Percentiles rank a stretch among this genome's conserved stretches.
Evolutionary conservation across 148 eudicot species (phyloP).

Genomic region (Polygonum aviculare): DNA sequence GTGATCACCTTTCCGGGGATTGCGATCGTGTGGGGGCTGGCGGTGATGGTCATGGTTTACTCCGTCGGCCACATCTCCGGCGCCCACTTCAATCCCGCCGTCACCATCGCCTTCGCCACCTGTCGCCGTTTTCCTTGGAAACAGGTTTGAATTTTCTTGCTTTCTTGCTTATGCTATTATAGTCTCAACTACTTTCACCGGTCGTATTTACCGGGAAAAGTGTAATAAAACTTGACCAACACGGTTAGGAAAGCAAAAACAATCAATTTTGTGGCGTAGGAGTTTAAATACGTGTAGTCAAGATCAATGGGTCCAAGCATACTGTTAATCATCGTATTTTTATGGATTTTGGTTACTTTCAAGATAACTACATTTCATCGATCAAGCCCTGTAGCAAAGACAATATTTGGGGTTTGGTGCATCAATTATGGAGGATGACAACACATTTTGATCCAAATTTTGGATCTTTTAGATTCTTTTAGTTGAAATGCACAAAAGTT

Average conservation of each 20-base stretch:
- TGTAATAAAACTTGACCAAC: background rate
- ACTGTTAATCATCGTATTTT: background rate
- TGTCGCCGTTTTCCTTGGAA: constrained; percentile 88
- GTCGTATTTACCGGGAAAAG: background rate
- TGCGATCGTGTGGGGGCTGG: constrained; percentile 82
- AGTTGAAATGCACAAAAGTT: background rate
- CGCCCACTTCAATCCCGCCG: constrained; percentile 93
- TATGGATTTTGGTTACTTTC: background rate
- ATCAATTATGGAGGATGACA: constrained; percentile 5
- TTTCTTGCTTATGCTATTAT: background rate
- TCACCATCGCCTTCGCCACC: constrained; percentile 85
- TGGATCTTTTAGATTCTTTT: background rate
- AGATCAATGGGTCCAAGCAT: background rate
- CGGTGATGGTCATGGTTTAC: constrained; percentile 78
- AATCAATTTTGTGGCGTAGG: background rate
- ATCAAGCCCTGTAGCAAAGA: background rate
- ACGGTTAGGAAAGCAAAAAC: background rate
- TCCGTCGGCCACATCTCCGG: constrained; percentile 71
- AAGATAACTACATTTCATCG: background rate
- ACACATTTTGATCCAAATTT: background rate
- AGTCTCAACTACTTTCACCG: background rate
- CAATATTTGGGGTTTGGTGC: background rate
- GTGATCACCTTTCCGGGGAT: constrained; percentile 60
- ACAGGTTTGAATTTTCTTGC: constrained; percentile 35
- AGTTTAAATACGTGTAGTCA: background rate